Base-by-base conservation (phyloP, 1,284 basidiomycete species). In the Trametes sp. region DNA sequence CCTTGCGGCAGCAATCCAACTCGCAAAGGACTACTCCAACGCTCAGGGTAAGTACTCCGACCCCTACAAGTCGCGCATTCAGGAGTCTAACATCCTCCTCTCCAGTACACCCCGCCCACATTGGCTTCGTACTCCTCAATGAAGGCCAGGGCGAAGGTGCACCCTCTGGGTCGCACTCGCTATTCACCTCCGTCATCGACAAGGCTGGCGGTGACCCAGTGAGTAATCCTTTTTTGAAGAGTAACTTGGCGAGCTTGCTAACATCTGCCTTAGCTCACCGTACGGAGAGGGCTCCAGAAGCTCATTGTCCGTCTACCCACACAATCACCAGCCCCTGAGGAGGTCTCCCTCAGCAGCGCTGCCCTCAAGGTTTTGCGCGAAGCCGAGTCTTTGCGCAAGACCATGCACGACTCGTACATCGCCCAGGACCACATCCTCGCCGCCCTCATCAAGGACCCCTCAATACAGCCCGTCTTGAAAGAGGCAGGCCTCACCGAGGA, bases 371-470 rank as follows among this genome's bases (percentile, higher is more conserved):
- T 95, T 48, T 77, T 98, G 28, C 86, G 89, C 23, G 92, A 94
- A 67, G 94, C 96, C 0, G 90, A 94, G 65, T 83, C 81, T 21
- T 79, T 94, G 10, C 92, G 93, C 73, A 95, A 95, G 77, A 92
- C 88, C 10, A 93, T 93, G 91, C 92, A 95, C 74, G 97, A 98
- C 76, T 89, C 92, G 7, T 98, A 92, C 77, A 92, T 98, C 64
- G 96, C 96, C 0, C 92, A 98, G 75, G 96, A 98, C 70, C 82
- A 88, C 72, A 75, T 93, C 21, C 73, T 89, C 31, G 79, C 90
- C 49, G 94, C 93, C 1, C 84, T 96, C 52, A 73, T 94, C 65
- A 89, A 93, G 68, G 93, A 96, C 66, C 62, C 86, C 1, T 83
- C 84, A 2, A 86, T 96, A 63, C 74, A 82, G 10, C 74, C 81